Conservation (phyloP, 1,284 basidiomycete species). For the Tilletia indica region DNA sequence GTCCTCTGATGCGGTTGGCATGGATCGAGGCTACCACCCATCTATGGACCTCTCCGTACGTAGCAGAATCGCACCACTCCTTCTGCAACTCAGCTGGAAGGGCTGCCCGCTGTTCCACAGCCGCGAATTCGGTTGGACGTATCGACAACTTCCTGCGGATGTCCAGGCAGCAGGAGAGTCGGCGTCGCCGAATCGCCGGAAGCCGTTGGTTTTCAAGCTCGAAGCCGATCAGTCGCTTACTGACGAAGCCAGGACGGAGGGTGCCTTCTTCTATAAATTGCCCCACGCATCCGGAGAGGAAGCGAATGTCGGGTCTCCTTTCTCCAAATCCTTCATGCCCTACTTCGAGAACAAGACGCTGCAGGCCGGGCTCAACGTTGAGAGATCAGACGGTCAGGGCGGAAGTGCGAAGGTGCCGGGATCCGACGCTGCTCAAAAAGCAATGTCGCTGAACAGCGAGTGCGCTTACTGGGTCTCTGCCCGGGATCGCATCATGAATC, state of each 20-base stretch:
- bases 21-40: neutral
- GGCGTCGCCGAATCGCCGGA: slow-evolving; percentile 31
- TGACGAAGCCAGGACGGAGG: neutral
- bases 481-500: slow-evolving; percentile 84
- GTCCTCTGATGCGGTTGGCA: neutral
- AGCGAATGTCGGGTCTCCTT: slow-evolving; percentile 88
- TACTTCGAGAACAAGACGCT: slow-evolving; percentile 74
- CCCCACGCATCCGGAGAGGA: slow-evolving; percentile 93
- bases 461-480: slow-evolving; percentile 98
- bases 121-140: slow-evolving; percentile 87
- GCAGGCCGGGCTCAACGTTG: neutral
- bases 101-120: slow-evolving; percentile 82
- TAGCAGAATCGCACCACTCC: slow-evolving; percentile 76
- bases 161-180: slow-evolving; percentile 10
- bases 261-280: slow-evolving; percentile 75
- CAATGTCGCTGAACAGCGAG: slow-evolving; percentile 86
- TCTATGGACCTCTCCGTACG: slow-evolving; percentile 79
- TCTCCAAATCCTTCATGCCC: slow-evolving; percentile 84
- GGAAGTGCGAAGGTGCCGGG: slow-evolving; percentile 55
- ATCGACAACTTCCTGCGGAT: neutral
- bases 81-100: slow-evolving; percentile 84
- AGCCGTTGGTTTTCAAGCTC: slow-evolving; percentile 35
- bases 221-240: slow-evolving; percentile 33
- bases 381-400: too few relatives aligned
- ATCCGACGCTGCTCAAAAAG: slow-evolving; percentile 70